Evolutionary conservation across 2,329 filamentous ascomycete species (phyloP), one percentile per base, ranked within the genome.

Genomic region (Aspergillus sp.): DNA sequence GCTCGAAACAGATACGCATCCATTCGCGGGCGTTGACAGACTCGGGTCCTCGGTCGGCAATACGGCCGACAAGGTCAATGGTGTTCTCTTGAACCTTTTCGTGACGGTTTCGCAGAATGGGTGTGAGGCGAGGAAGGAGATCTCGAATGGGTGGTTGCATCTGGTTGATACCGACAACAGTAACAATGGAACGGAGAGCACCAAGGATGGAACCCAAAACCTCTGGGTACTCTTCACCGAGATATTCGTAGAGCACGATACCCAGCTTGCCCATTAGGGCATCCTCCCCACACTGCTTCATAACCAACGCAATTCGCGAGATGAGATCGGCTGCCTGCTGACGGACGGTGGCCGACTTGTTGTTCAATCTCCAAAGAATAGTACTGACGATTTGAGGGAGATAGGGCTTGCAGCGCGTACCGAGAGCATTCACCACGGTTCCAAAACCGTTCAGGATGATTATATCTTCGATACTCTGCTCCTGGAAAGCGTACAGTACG

Each of bases 1-100:
- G 82, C 79, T 99, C 95, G 76, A 99, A 99, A 79, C 95, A 99
- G 74, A 99, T 99, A 73, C 95, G 88, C 96, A 99, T 99, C 95
- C 95, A 99, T 77, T 99, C 95, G 70, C 95, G 86, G 13, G 95
- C 93, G 71, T 96, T 96, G 72, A 99, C 95, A 62, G 90, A 93
- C 76, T 99, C 95, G 1, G 95, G 93, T 1, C 95, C 96, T 64
- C 95, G 90, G 76, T 99, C 95, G 15, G 96, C 95, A 67, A 99
- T 98, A 82, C 95, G 93, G 56, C 95, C 95, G 19, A 99, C 95
- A 2, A 99, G 83, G 73, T 99, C 95, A 68, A 99, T 98, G 0
- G 95, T 98, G 76, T 99, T 99, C 71, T 99, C 95, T 74, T 99
- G 95, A 44, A 99, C 96, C 77, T 99, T 99, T 73, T 99, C 95